Conservation (phyloP, 2,329 filamentous ascomycete species). For the Curvularia sp. region DNA sequence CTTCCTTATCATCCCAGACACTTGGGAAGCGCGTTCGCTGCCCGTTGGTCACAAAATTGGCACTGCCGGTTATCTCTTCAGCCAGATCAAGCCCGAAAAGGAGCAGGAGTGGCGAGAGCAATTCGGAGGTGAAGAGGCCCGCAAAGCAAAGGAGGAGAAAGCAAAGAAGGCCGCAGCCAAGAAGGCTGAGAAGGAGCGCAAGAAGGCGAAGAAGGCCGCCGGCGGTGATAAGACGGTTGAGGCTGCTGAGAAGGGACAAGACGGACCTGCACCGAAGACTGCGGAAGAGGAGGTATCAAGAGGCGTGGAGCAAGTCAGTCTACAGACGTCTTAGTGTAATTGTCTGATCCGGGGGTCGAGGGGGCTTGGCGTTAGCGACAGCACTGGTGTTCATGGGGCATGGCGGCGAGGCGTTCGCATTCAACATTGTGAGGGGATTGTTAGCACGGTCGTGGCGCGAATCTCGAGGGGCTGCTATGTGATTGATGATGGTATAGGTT, state of each 20-base stretch:
- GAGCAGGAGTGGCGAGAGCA: slow-evolving; percentile 81
- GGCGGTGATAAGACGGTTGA: slow-evolving; percentile 78
- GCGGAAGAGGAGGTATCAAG: slow-evolving; percentile 55
- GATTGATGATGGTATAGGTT: not conserved
- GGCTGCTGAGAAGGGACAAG: slow-evolving; percentile 75
- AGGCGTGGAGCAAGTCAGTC: slow-evolving; percentile 54
- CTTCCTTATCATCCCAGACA: slow-evolving; percentile 65
- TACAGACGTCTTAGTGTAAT: slow-evolving; percentile 51
- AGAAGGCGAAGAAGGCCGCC: slow-evolving; percentile 66
- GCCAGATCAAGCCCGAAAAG: slow-evolving; percentile 81
- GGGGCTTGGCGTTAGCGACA: slow-evolving; percentile 7
- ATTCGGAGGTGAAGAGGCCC: slow-evolving; percentile 71
- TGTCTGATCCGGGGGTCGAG: not conserved
- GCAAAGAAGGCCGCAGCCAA: slow-evolving; percentile 63
- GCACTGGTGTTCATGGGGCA: slow-evolving; percentile 5
- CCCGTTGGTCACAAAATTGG: slow-evolving; percentile 79
- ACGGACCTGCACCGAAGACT: slow-evolving; percentile 48
- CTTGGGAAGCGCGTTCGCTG: slow-evolving; percentile 49
- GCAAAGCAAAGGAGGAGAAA: slow-evolving; percentile 74
- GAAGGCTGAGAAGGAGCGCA: slow-evolving; percentile 68
- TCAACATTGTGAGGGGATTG: slow-evolving; percentile 1
- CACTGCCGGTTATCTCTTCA: slow-evolving; percentile 80
- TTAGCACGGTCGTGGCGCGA: not conserved
- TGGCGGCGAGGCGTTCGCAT: slow-evolving; percentile 9
- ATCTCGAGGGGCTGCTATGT: not conserved